Evolutionary conservation across 192 early-diverging fungal species (phyloP), one percentile per base, ranked within the genome.

Genomic region (Kappamyces sp.): DNA sequence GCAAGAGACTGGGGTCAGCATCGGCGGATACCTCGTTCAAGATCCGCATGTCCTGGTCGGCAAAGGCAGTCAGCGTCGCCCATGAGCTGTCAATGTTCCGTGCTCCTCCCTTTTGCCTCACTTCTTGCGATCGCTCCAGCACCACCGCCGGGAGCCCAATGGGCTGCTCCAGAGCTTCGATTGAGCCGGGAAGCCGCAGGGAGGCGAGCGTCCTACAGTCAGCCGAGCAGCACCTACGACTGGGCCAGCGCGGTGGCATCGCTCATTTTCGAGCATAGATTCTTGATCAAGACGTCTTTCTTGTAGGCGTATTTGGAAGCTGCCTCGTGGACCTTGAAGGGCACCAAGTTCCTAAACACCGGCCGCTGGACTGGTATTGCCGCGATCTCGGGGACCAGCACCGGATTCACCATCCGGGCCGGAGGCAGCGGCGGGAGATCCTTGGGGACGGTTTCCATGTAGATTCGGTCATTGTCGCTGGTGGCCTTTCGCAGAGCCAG

Each of bases 401-500:
- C 58, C 1, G 90, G 65, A 48, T 85, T 78, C 2, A 90, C 87
- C 84, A 97, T 86, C 40, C 82, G 78, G 33, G 83, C 87, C 32
- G 72, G 79, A 46, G 68, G 65, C 48, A 97, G 84, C 2, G 79
- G 40, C 3, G 74, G 46, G 0, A 97, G 66, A 5, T 83, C 49
- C 5, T 76, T 64, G 0, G 91, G 91, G 0, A 97, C 82, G 0
- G 74, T 75, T 34, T 93, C 85, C 49, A 93, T 63, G 66, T 96
- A 74, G 13, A 97, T 91, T 42, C 91, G 80, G 64, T 94, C 88
- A 50, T 97, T 97, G 63, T 97, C 93, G 70, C 89, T 90, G 43
- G 86, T 83, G 8, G 91, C 91, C 31, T 71, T 64, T n/a, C 75
- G 63, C 35, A 87, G 67, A 2, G 51, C 49, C n/a, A 10, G 33